These are phyloP conservation scores for Rhodocollybia butyracea DNA, from an alignment of 768 basidiomycete species.

Conservation along the genomic window DNA sequence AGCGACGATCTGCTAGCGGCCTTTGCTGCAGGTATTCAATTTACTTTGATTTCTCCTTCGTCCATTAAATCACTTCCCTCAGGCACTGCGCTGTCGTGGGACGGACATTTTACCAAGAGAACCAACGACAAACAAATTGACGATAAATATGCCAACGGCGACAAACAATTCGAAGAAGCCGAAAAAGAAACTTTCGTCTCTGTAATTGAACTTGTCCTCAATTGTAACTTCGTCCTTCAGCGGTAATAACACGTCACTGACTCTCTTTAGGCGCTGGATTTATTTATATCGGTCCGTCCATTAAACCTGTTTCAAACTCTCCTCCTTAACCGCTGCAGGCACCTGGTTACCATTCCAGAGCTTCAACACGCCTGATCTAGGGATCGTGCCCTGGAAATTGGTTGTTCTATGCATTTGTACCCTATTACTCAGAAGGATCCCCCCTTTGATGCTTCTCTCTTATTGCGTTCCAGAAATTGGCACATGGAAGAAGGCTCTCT, in stretches of 20 bases:
- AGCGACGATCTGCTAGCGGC: conserved; percentile 87
- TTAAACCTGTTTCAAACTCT: background rate
- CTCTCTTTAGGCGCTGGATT: conserved; percentile 53
- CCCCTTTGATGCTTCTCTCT: conserved; percentile 72
- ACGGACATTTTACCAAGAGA: conserved; percentile 82
- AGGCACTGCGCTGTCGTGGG: conserved; percentile 92
- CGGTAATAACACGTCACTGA: background rate
- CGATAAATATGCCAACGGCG: too few species aligned
- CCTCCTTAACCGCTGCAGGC: conserved; percentile 24
- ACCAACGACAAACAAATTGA: too few species aligned
- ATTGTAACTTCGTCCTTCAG: conserved; percentile 38
- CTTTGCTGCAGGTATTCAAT: conserved; percentile 66
- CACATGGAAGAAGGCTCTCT: conserved; percentile 82
- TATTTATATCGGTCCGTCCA: conserved; percentile 57
- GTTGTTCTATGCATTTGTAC: conserved; percentile 64
- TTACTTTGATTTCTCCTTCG: too few species aligned
- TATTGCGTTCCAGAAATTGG: conserved; percentile 84
- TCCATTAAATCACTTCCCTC: conserved; percentile 14
- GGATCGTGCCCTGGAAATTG: conserved; percentile 72
- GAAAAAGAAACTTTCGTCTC: conserved; percentile 86
- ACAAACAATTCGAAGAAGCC: conserved; percentile 70
- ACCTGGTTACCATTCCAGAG: conserved; percentile 75
- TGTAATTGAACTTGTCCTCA: too few species aligned
- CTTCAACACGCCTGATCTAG: conserved; percentile 54
- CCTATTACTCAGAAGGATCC: conserved; percentile 75